Percentiles rank a stretch among this genome's conserved stretches.
Evolutionary conservation across 1,139 yeast species (phyloP).

Genomic region (Debaryomyces robertsiae): DNA sequence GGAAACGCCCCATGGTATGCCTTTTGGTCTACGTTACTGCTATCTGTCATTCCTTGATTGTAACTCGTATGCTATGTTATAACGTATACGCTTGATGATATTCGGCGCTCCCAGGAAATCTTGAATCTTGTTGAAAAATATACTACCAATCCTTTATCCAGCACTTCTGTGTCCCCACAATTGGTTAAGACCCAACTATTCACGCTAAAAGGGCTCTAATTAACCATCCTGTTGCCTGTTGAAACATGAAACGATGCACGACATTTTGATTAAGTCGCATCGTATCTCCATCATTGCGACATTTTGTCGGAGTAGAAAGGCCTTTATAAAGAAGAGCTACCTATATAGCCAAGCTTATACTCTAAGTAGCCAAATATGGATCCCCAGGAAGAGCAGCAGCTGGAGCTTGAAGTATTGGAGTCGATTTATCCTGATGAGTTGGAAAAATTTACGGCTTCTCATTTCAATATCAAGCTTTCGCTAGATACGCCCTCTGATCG

Average conservation of each 20-base stretch:
- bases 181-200: too few relatives aligned
- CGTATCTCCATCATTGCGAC: constrained; percentile 1
- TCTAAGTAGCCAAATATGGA: constrained; percentile 50
- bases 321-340: too few relatives aligned
- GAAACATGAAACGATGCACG: too few relatives aligned
- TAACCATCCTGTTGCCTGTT: too few relatives aligned
- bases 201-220: too few relatives aligned
- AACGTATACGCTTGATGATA: too few relatives aligned
- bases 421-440: constrained; percentile 94
- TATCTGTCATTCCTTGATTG: constrained; percentile 3
- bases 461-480: constrained; percentile 47
- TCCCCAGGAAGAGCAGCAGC: constrained; percentile 69
- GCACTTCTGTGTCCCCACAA: too few relatives aligned
- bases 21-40: neutral
- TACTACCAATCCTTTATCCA: too few relatives aligned
- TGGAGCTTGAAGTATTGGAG: constrained; percentile 81
- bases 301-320: neutral
- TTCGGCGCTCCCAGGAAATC: too few relatives aligned
- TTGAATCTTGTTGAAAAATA: too few relatives aligned
- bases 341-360: too few relatives aligned
- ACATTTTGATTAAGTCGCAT: too few relatives aligned
- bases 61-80: neutral
- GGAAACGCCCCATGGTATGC: constrained; percentile 20
- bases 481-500: constrained; percentile 64
- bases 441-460: constrained; percentile 39